These are phyloP conservation scores for Hordeum vulgare DNA, from an alignment of 176 grass and related monocot species.

Conservation along the genomic window MorexV3_pseudomolecules_assembly NC_058520.1:599856922-599857421, in stretches of 20 bases:
- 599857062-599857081: conserved; percentile 2
- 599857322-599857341: neutral
- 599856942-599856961: conserved; percentile 81
- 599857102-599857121: neutral
- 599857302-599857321: neutral
- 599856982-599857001: conserved; percentile 62
- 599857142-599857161: neutral
- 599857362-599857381: neutral
- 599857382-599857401: neutral
- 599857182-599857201: neutral
- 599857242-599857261: neutral
- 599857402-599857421: neutral
- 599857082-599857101: neutral
- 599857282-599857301: neutral
- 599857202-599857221: neutral
- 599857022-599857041: conserved; percentile 72
- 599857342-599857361: neutral
- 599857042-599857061: conserved; percentile 49
- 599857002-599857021: conserved; percentile 79
- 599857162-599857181: neutral
- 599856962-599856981: conserved; percentile 55
- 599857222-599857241: neutral
- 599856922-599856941: conserved; percentile 57
- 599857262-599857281: neutral
- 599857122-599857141: neutral